Conservation (phyloP, 1,139 yeast species). For the Suhomyces wounanorum region DNA sequence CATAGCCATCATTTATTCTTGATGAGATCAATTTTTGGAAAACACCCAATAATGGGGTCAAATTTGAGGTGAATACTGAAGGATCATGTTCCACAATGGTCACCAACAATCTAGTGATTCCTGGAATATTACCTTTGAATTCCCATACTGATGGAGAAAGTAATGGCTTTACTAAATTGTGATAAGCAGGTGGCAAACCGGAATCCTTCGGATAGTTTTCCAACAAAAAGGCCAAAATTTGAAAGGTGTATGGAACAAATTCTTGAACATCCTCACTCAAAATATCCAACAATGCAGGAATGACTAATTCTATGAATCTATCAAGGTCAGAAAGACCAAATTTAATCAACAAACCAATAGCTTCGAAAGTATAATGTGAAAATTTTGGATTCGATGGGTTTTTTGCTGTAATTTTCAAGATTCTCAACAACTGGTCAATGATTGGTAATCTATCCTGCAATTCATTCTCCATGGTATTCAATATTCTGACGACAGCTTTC, state of each 20-base stretch:
- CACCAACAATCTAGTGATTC: slow-evolving; percentile 76
- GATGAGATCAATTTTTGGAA: slow-evolving; percentile 92
- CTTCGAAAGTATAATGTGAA: slow-evolving; percentile 87
- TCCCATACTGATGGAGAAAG: slow-evolving; percentile 94
- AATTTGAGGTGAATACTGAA: slow-evolving; percentile 44
- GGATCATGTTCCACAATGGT: slow-evolving; percentile 71
- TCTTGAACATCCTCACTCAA: slow-evolving; percentile 88
- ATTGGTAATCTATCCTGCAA: slow-evolving; percentile 46
- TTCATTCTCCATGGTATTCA: slow-evolving; percentile 72
- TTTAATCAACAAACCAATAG: slow-evolving; percentile 75
- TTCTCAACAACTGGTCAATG: slow-evolving; percentile 65
- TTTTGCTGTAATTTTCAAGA: slow-evolving; percentile 69
- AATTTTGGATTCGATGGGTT: slow-evolving; percentile 96
- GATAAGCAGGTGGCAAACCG: slow-evolving; percentile 64
- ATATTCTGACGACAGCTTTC: slow-evolving; percentile 83
- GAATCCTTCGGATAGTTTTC: slow-evolving; percentile 56
- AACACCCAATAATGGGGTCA: slow-evolving; percentile 90
- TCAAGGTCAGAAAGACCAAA: slow-evolving; percentile 45
- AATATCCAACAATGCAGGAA: slow-evolving; percentile 68
- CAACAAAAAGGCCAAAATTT: slow-evolving; percentile 75
- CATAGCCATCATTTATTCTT: slow-evolving; percentile 73
- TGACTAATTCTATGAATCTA: slow-evolving; percentile 53
- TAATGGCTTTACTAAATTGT: slow-evolving; percentile 73
- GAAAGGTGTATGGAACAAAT: slow-evolving; percentile 91
- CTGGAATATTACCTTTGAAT: slow-evolving; percentile 88